phyloP scores from a whole-genome alignment of 768 basidiomycete genomes.

The Suillus fuscotomentosus region DNA sequence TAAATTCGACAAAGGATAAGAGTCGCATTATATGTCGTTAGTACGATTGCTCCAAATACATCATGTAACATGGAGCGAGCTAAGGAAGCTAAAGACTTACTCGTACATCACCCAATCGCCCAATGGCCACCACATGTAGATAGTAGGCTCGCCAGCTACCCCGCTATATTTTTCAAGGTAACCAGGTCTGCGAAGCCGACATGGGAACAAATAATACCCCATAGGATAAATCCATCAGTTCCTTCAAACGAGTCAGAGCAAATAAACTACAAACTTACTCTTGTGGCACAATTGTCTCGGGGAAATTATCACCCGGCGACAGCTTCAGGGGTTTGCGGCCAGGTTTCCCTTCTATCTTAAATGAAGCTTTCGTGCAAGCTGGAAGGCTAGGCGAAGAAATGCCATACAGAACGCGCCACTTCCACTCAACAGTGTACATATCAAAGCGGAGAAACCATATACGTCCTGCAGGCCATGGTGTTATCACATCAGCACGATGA shows the following conservation, averaged over 20 bases:
- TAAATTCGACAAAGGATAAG: not conserved
- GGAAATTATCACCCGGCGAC: fast-evolving
- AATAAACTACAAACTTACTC: not conserved
- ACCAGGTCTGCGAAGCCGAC: not conserved
- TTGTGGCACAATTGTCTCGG: not conserved
- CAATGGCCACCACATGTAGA: fast-evolving
- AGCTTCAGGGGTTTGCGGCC: not conserved
- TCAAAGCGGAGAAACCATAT: not conserved
- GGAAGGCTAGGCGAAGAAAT: not conserved
- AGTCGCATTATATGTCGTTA: too few species aligned
- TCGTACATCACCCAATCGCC: not conserved
- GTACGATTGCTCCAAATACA: not conserved
- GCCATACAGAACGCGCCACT: too few species aligned
- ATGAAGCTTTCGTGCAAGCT: not conserved
- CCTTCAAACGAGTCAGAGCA: not conserved
- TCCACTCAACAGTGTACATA: not conserved
- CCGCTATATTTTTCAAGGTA: not conserved
- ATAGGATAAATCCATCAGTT: not conserved
- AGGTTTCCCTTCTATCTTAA: not conserved
- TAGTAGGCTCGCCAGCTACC: not conserved
- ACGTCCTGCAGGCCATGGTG: not conserved
- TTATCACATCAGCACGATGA: not conserved
- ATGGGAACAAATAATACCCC: not conserved
- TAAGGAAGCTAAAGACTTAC: not conserved
- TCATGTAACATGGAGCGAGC: not conserved